A percentile compares a stretch with the other conserved stretches of the same genome.
Evolutionary conservation across 2,329 filamentous ascomycete species (phyloP).

Genomic region (Cytospora schulzeri): DNA sequence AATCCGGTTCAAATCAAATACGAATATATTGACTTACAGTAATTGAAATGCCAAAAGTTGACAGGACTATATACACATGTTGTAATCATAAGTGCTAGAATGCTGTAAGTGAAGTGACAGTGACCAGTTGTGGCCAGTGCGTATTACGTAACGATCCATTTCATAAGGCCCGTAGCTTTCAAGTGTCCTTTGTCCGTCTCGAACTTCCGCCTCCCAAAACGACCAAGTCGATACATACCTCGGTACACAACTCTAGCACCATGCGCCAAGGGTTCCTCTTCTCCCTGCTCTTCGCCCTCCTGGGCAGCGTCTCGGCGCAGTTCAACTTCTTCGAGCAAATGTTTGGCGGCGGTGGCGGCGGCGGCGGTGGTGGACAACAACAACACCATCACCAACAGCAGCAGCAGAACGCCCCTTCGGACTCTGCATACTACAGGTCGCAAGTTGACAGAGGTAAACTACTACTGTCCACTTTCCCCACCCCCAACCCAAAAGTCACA

Average conservation of each 20-base stretch:
- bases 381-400: conserved; percentile 59
- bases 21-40: too few relatives aligned
- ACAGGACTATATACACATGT: too few relatives aligned
- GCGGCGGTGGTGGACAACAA: conserved; percentile 30
- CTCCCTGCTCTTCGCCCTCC: conserved; percentile 56
- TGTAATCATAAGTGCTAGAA: too few relatives aligned
- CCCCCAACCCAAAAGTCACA: neutral
- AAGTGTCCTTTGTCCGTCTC: neutral
- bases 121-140: neutral
- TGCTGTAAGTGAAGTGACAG: too few relatives aligned
- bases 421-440: conserved; percentile 76
- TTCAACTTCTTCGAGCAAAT: conserved; percentile 99
- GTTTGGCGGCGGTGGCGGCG: conserved; percentile 64
- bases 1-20: neutral
- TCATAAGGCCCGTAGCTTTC: neutral
- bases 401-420: conserved; percentile 80
- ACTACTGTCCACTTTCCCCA: neutral
- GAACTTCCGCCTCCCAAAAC: neutral
- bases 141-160: too few relatives aligned
- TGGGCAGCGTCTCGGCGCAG: conserved; percentile 70
- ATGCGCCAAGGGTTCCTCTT: conserved; percentile 36
- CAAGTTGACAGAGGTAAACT: conserved; percentile 66
- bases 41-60: too few relatives aligned
- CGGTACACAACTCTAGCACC: conserved; percentile 36
- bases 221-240: neutral